Evolutionary conservation across 176 grass and related monocot species (phyloP).

Genomic region (Phoenix roebelenii): DNA sequence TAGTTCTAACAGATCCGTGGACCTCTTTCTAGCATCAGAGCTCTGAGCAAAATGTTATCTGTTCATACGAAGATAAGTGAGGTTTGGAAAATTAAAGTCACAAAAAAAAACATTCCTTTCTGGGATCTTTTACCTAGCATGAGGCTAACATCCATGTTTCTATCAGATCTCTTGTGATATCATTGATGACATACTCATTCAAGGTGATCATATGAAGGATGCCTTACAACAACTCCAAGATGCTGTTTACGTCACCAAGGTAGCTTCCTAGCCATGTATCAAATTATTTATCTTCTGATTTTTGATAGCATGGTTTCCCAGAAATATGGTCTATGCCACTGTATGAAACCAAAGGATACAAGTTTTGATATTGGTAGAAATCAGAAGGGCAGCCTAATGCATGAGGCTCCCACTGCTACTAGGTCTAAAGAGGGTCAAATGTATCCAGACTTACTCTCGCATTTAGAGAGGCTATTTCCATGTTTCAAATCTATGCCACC

Average conservation of each 20-base stretch:
- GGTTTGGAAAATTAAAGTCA: slow-evolving; percentile 21
- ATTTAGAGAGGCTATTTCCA: no score
- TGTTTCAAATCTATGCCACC: no score
- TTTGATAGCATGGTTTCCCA: no score
- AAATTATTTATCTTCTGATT: no score
- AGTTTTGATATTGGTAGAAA: no score
- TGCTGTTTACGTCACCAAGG: slow-evolving; percentile 67
- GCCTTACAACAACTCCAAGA: slow-evolving; percentile 72
- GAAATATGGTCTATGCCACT: no score
- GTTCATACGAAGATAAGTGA: slow-evolving; percentile 49
- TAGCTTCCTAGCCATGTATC: background rate
- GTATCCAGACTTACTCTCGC: no score
- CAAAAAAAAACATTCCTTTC: background rate
- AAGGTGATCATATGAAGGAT: slow-evolving; percentile 73
- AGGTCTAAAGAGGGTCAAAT: no score
- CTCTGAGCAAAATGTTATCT: slow-evolving; percentile 67
- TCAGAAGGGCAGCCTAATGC: no score
- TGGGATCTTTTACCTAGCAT: background rate
- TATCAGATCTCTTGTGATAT: slow-evolving; percentile 66
- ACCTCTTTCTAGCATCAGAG: slow-evolving; percentile 59
- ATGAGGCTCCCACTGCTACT: no score
- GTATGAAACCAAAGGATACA: no score
- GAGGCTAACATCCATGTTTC: slow-evolving; percentile 20
- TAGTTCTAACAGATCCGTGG: slow-evolving; percentile 48
- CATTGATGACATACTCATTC: slow-evolving; percentile 58